Evolutionary conservation across 2,329 filamentous ascomycete species (phyloP), one percentile per base, ranked within the genome.

Genomic region (Trematosphaeria pertusa): DNA sequence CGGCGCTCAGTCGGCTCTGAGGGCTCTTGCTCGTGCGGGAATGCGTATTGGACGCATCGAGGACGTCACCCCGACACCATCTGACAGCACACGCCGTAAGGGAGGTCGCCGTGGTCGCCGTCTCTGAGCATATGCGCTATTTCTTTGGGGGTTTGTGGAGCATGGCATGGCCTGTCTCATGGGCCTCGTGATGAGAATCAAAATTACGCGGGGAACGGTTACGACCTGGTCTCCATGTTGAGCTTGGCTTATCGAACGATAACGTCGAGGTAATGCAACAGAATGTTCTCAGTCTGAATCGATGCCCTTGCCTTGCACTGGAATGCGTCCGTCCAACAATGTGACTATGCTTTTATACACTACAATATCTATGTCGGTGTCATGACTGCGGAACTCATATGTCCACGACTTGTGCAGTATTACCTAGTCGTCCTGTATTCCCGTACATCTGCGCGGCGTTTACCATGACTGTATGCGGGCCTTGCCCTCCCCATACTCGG

Each of bases 91-190:
- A 74, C 90, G 94, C 82, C 92, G 93, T 84, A 99, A 99, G 91
- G 94, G 94, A 84, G 94, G 94, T 97, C 92, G 94, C 82, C 93
- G 94, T 89, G 94, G 94, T 97, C 94, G 94, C 83, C 93, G 94
- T 96, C 89, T 99, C 81, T 99, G 84, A 89, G 80, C 77, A 72
- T 75, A 59, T 76, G 69, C 70, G 60, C 46, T 55, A 59, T 50
- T 53, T 70, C 71, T 73, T 72, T 73, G 58, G 59, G 56, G 59
- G 54, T 51, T 63, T 58, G 52, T 63, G 62, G 59, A 54, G 52
- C 56, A 64, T 69, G 65, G 61, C 61, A 65, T 64, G 53, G 59
- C 62, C 64, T 63, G 63, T 65, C 59, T 65, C 64, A 69, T 56
- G 65, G 54, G 58, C 20, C 61, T 66, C 48, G 65, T 68, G 66